Conservation (phyloP, 2,329 filamentous ascomycete species). For the Zasmidium citrigriseum region DNA sequence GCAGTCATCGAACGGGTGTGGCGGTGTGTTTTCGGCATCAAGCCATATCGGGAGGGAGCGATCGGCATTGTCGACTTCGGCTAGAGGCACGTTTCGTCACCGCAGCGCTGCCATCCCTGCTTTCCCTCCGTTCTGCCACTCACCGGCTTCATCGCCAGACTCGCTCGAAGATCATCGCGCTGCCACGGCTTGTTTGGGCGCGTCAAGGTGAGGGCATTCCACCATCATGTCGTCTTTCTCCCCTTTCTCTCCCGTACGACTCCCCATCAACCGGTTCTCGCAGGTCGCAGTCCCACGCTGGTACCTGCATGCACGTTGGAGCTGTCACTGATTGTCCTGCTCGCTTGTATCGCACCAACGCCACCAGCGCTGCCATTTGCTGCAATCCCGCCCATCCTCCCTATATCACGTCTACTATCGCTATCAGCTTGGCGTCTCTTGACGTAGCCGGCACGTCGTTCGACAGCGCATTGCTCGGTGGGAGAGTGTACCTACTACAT, state of each 20-base stretch:
- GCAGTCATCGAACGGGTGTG: neutral
- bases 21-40: neutral
- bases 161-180: neutral
- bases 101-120: neutral
- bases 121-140: neutral
- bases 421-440: neutral
- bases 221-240: neutral
- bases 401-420: neutral
- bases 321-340: neutral
- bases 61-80: neutral
- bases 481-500: too few relatives aligned
- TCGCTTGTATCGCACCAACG: neutral
- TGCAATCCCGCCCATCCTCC: neutral
- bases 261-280: neutral
- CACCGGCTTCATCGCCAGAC: neutral
- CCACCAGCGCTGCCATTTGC: neutral
- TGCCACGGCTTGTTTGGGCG: neutral
- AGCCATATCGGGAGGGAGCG: neutral
- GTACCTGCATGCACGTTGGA: neutral
- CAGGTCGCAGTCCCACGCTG: neutral
- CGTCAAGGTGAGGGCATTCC: neutral
- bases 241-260: neutral
- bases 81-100: neutral
- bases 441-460: neutral
- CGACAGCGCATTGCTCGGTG: too few relatives aligned